A percentile compares a stretch with the other conserved stretches of the same genome.
Evolutionary conservation across 129 eudicot species (phyloP).

Genomic region (Pulicaria dysenterica): DNA sequence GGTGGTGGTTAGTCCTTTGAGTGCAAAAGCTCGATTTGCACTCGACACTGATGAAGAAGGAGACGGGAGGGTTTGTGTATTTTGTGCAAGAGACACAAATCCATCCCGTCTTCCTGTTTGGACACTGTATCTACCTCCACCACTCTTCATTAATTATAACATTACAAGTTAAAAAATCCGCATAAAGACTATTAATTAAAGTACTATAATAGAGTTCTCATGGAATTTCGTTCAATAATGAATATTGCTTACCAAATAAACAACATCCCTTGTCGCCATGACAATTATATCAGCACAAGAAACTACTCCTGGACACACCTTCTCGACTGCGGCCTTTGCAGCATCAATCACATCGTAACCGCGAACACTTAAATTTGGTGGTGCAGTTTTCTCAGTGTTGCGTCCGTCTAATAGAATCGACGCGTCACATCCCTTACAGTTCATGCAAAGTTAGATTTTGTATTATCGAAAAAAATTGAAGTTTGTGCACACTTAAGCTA

Average conservation of each 20-base stretch:
- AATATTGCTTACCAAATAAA: slow-evolving; percentile 37
- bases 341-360: slow-evolving; percentile 70
- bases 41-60: slow-evolving; percentile 48
- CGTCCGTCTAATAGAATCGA: slow-evolving; percentile 60
- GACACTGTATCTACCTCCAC: slow-evolving; percentile 50
- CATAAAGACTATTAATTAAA: background rate
- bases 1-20: slow-evolving; percentile 37
- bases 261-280: slow-evolving; percentile 61
- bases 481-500: too few species aligned
- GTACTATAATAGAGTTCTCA: background rate
- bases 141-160: slow-evolving; percentile 37
- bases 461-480: background rate
- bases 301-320: slow-evolving; percentile 50
- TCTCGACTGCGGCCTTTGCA: slow-evolving; percentile 50
- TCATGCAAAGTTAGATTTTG: slow-evolving; percentile 2
- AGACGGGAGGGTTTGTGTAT: slow-evolving; percentile 46
- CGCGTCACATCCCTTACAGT: slow-evolving; percentile 73
- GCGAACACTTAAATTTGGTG: slow-evolving; percentile 52
- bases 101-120: slow-evolving; percentile 79
- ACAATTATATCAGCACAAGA: slow-evolving; percentile 72
- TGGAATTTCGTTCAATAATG: background rate
- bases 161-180: too few species aligned
- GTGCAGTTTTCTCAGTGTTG: slow-evolving; percentile 54
- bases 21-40: slow-evolving; percentile 38
- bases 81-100: slow-evolving; percentile 39